Conservation (phyloP, 164 flowering plant genomes). For the Houttuynia cordata region DNA sequence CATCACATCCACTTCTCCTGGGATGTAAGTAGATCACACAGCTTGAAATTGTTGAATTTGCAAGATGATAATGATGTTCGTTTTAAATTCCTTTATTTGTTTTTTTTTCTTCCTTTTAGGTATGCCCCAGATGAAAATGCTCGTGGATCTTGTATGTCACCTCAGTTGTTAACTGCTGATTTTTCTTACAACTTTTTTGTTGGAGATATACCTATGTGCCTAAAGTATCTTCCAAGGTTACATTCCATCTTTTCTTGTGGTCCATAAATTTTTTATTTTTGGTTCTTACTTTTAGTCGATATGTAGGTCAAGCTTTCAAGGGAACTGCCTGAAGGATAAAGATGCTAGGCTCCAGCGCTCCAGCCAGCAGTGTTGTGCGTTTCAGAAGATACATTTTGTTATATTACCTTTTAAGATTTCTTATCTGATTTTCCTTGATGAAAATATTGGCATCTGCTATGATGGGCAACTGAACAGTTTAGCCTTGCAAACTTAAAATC, state of each 20-base stretch:
- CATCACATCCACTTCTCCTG: conserved; percentile 20
- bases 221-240: conserved; percentile 71
- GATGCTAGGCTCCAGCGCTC: conserved; percentile 51
- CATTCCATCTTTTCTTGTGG: conserved; percentile 3
- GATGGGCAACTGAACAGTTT: too few relatives aligned
- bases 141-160: conserved; percentile 51
- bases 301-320: conserved; percentile 72
- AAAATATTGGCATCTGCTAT: background rate
- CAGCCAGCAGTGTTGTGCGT: conserved; percentile 57
- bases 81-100: background rate
- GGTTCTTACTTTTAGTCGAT: conserved; percentile 1
- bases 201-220: conserved; percentile 73
- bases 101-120: conserved; percentile 34
- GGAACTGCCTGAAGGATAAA: conserved; percentile 64
- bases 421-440: background rate
- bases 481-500: too few relatives aligned
- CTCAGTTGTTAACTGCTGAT: conserved; percentile 56
- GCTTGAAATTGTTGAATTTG: too few relatives aligned
- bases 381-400: background rate
- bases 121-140: conserved; percentile 25
- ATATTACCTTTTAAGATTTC: background rate
- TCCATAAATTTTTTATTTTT: background rate
- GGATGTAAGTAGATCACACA: conserved; percentile 35
- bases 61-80: background rate
- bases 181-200: conserved; percentile 70